Evolutionary conservation across 2,329 filamentous ascomycete species (phyloP), one percentile per base, ranked within the genome.

Genomic region (Ophiosphaerella narmari): DNA sequence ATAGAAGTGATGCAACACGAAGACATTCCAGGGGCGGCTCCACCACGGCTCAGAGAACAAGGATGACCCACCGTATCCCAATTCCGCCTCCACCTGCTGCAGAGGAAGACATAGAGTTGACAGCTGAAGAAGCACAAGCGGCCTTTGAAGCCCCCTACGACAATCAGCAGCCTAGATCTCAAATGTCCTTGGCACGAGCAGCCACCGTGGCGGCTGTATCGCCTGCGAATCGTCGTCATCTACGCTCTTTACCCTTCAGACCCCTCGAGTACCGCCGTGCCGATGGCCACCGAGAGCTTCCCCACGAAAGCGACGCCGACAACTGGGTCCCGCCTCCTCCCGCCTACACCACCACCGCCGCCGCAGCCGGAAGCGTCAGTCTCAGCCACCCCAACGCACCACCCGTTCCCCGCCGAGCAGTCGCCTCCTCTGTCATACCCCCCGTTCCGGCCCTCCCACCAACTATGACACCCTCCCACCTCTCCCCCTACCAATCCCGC

Each of bases 281-380:
- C 12, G 86, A 90, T 71, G 86, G 86, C 6, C 80, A 86, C 36
- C 79, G 83, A 36, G 87, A 92, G 63, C 81, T 91, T 60, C 90
- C 90, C 4, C 89, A 94, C 70, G 90, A 94, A 72, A 93, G 89
- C 56, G 90, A 94, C 68, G 89, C 90, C 4, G 90, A 94, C 63
- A 90, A 92, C 62, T 95, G 90, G 90, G 88, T 91, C 4, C 89
- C 90, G 5, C 90, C 90, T 5, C 90, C 90, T 7, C 90, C 90
- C 3, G 89, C 89, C 1, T 95, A 95, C 62, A 84, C 86, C 35
- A 82, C 84, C 46, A 85, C 88, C 0, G 73, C 75, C n/a, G 68
- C 76, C 37, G 72, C 66, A 38, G 57, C 69, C 12, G 57, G 64
- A n/a, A 73, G 70, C 37, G 66, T 73, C 34, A 74, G 71, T 50